phyloP scores from a whole-genome alignment of 225 moss, liverwort and hornwort species.

The Neckera pumila region DNA sequence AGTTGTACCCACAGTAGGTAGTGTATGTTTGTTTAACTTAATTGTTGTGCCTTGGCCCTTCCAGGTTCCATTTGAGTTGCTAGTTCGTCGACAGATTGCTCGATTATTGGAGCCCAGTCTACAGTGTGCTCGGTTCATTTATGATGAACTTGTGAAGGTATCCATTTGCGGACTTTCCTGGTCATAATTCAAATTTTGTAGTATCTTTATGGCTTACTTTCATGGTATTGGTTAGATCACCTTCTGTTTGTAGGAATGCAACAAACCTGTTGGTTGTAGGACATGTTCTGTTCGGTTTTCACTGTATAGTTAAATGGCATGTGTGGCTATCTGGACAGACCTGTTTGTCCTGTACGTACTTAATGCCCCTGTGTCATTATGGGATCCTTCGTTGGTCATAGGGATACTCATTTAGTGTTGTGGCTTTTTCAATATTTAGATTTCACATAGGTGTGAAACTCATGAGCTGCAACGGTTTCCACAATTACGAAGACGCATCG shows the following conservation, averaged over 20 bases:
- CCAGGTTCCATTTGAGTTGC: slow-evolving; percentile 95
- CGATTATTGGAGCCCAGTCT: slow-evolving; percentile 93
- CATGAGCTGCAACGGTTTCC: slow-evolving; percentile 53
- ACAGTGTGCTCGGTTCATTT: slow-evolving; percentile 98
- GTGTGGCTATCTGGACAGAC: background rate
- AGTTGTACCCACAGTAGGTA: background rate
- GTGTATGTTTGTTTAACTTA: background rate
- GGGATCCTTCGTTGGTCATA: background rate
- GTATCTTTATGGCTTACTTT: background rate
- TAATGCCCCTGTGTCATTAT: background rate
- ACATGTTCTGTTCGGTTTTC: background rate
- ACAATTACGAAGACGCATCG: slow-evolving; percentile 70
- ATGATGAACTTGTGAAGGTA: slow-evolving; percentile 99
- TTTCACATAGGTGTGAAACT: slow-evolving; percentile 86
- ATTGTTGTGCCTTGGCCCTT: background rate
- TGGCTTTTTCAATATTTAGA: slow-evolving; percentile 14
- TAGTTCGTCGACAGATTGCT: slow-evolving; percentile 96
- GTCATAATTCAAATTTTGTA: background rate
- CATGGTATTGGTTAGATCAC: background rate
- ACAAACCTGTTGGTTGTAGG: background rate
- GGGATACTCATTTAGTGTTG: background rate
- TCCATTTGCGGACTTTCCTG: background rate
- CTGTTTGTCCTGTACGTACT: background rate
- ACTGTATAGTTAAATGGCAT: background rate
- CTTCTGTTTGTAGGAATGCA: background rate